Evolutionary conservation across 441 rosid species (phyloP), one percentile per base, ranked within the genome.

Genomic region (Adansonia madagascariensis): DNA sequence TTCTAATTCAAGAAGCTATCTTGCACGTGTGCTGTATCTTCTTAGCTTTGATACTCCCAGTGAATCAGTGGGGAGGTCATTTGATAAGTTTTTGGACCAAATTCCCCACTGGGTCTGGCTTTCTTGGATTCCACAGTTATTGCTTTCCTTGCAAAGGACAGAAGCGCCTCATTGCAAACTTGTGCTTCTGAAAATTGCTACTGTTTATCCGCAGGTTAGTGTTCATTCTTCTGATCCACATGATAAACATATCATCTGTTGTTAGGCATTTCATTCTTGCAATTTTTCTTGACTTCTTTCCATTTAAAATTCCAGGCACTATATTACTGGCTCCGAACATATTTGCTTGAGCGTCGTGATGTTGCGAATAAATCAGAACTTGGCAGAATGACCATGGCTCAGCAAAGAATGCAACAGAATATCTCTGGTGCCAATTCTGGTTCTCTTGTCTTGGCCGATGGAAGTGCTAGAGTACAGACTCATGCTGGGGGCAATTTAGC

Each of bases 121-220:
- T 64, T 64, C 69, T 39, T 64, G 69, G 49, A 64, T 64, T 64
- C 69, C 69, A 39, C 99, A 97, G 84, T 84, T 97, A 49, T 86
- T 97, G 81, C 97, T 97, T 80, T 97, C 99, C 80, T 85, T 97
- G 82, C 99, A 94, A 91, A 90, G 99, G 89, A 84, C 91, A 44
- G 98, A 97, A 85, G 98, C 98, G 74, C 92, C 98, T 75, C 99
- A 93, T 79, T 89, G 98, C 91, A 97, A 97, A 91, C 92, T 90
- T 75, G 98, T 94, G 75, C 89, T 97, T 62, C 86, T 91, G 79
- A 97, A 91, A 84, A 89, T 97, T 78, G 98, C 98, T 66, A 80
- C 93, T 43, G 92, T 91, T 35, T 97, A 89, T 84, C 98, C 99
- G 20, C 99, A 97, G 97, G 99, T 89, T 78, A 15, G 8, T 73